These are phyloP conservation scores for Linnemannia hyalina DNA, from an alignment of 192 early-diverging fungal genomes.

Conservation along the genomic window DNA sequence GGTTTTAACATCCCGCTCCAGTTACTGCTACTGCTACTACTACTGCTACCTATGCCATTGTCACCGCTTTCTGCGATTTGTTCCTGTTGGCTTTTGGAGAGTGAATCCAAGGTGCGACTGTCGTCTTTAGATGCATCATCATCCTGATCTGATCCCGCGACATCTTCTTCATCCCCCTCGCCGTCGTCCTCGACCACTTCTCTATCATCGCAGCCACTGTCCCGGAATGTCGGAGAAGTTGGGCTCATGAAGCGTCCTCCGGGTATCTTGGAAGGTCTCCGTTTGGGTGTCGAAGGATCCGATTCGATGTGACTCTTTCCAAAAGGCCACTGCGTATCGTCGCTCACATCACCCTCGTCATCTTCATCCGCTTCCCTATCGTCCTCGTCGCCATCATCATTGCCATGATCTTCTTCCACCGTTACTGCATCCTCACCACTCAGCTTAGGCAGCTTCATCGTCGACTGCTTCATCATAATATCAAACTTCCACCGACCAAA, in stretches of 20 bases:
- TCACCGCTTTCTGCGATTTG: background rate
- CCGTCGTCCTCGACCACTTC: background rate
- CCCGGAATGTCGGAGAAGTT: background rate
- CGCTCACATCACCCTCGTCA: background rate
- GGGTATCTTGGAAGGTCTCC: conserved; percentile 1
- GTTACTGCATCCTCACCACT: background rate
- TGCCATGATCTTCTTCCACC: background rate
- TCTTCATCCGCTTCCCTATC: background rate
- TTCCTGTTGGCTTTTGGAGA: background rate
- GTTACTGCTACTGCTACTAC: background rate
- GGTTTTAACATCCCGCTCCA: background rate
- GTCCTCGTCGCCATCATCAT: background rate
- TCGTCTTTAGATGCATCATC: background rate
- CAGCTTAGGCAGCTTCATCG: conserved; percentile 22
- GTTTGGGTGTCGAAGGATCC: background rate
- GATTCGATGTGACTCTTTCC: background rate
- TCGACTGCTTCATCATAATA: conserved; percentile 27
- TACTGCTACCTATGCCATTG: background rate
- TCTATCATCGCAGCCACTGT: background rate
- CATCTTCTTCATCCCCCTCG: background rate
- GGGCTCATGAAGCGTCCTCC: background rate
- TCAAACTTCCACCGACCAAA: conserved; percentile 27
- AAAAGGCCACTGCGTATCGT: background rate
- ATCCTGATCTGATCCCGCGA: background rate
- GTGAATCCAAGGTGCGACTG: background rate